phyloP scores from a whole-genome alignment of 345 rosid genomes.

The Gynandropsis gynandra region DNA sequence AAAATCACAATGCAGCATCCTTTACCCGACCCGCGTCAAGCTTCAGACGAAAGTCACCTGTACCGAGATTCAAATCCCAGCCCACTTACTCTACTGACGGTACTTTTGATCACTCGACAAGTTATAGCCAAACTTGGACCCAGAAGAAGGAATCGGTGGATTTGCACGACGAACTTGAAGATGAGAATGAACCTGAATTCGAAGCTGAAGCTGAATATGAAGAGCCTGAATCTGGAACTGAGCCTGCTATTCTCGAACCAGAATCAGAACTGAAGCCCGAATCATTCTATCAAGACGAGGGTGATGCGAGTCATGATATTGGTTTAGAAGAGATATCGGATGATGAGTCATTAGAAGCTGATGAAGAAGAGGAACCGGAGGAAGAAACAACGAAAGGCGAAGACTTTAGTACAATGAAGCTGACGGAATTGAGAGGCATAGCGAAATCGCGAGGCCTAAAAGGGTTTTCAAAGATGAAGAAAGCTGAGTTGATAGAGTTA shows the following conservation, averaged over 20 bases:
- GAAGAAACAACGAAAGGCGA: constrained; percentile 23
- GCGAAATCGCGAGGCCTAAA: constrained; percentile 72
- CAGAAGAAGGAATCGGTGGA: constrained; percentile 30
- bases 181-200: constrained; percentile 23
- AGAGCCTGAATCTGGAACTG: constrained; percentile 12
- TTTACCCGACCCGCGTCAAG: constrained; percentile 66
- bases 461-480: constrained; percentile 80
- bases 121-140: constrained; percentile 30
- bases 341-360: constrained; percentile 26
- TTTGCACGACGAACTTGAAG: constrained; percentile 29
- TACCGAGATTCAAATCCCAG: constrained; percentile 46
- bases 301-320: constrained; percentile 15
- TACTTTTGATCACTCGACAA: constrained; percentile 28
- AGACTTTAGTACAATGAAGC: constrained; percentile 54
- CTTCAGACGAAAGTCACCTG: constrained; percentile 68
- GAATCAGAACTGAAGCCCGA: constrained; percentile 30
- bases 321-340: constrained; percentile 28
- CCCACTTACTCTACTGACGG: constrained; percentile 41
- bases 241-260: constrained; percentile 13
- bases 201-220: constrained; percentile 25
- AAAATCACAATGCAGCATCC: constrained; percentile 35
- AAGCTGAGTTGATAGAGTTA: constrained; percentile 46
- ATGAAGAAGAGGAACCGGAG: constrained; percentile 26
- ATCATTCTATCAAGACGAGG: constrained; percentile 26
- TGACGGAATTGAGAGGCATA: constrained; percentile 50